Percentiles rank a stretch among this genome's conserved stretches.
Evolutionary conservation across 768 basidiomycete species (phyloP).

Genomic region (Pleurotus eryngii): DNA sequence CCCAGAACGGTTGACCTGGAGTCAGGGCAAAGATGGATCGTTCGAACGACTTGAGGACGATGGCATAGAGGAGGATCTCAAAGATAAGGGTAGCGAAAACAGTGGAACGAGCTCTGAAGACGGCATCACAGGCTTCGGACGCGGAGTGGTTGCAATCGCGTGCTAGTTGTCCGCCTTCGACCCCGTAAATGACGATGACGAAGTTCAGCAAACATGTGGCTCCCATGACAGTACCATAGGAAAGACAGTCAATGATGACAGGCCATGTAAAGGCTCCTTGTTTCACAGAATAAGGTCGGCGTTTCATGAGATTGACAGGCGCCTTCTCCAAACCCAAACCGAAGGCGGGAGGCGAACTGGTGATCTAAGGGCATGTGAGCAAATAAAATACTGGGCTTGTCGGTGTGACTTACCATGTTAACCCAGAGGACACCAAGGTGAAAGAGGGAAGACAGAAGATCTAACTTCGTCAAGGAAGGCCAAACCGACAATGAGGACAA

Average conservation of each 20-base stretch:
- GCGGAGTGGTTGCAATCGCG: slow-evolving; percentile 28
- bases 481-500: slow-evolving; percentile 52
- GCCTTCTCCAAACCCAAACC: slow-evolving; percentile 52
- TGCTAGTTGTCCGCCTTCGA: slow-evolving; percentile 26
- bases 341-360: slow-evolving; percentile 51
- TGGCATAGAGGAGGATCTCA: slow-evolving; percentile 31
- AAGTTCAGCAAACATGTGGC: slow-evolving; percentile 29
- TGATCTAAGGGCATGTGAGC: slow-evolving; percentile 19
- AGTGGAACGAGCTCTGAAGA: slow-evolving; percentile 34
- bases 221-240: slow-evolving; percentile 36
- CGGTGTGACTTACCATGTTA: slow-evolving; percentile 33
- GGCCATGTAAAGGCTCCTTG: slow-evolving; percentile 36
- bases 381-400: neutral
- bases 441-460: slow-evolving; percentile 52
- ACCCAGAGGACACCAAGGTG: slow-evolving; percentile 52
- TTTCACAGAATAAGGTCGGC: slow-evolving; percentile 36
- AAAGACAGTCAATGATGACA: slow-evolving; percentile 32
- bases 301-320: slow-evolving; percentile 46
- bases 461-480: slow-evolving; percentile 48
- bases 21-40: slow-evolving; percentile 34
- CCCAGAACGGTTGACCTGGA: slow-evolving; percentile 30
- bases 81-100: slow-evolving; percentile 37
- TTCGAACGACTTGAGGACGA: slow-evolving; percentile 37
- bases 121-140: slow-evolving; percentile 22
- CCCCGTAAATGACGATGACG: slow-evolving; percentile 34